Evolutionary conservation across 495 filamentous ascomycete genomes (phyloP).

Genomic region (Aspergillus saccharolyticus): DNA sequence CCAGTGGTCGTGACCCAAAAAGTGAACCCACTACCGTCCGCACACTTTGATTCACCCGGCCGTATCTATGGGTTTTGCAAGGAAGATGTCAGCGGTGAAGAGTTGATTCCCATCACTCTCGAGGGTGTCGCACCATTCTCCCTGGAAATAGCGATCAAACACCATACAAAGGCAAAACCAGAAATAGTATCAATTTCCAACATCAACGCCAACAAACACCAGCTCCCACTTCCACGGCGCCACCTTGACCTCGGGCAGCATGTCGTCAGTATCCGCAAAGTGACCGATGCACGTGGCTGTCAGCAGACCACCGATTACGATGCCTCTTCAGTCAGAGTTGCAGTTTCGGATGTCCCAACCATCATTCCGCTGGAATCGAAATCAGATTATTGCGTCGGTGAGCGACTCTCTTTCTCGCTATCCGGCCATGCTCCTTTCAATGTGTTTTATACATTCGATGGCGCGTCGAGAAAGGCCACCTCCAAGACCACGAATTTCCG

Average conservation of each 20-base stretch:
- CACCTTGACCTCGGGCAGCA: constrained; percentile 80
- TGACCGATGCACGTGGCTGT: constrained; percentile 81
- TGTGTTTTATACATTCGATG: constrained; percentile 85
- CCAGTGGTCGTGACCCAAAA: constrained; percentile 68
- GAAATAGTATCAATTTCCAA: constrained; percentile 74
- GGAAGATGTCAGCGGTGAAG: constrained; percentile 70
- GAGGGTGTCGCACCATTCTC: constrained; percentile 83
- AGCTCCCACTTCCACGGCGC: constrained; percentile 76
- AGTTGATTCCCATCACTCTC: constrained; percentile 79
- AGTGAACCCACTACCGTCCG: constrained; percentile 75
- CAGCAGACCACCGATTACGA: constrained; percentile 63
- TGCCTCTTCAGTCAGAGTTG: constrained; percentile 70
- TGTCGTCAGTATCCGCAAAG: constrained; percentile 77
- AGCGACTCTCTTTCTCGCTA: constrained; percentile 84
- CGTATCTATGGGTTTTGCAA: constrained; percentile 94
- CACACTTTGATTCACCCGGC: constrained; percentile 77
- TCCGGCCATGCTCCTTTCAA: constrained; percentile 86
- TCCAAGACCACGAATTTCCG: constrained; percentile 74
- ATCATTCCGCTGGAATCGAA: constrained; percentile 84
- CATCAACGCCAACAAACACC: constrained; percentile 66
- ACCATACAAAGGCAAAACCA: constrained; percentile 71
- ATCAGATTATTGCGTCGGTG: constrained; percentile 89
- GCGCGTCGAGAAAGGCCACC: constrained; percentile 68
- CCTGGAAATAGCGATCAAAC: constrained; percentile 86
- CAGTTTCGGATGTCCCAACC: constrained; percentile 85